Evolutionary conservation across 176 grass and related monocot species (phyloP).

Genomic region (Neostapfia colusana): DNA sequence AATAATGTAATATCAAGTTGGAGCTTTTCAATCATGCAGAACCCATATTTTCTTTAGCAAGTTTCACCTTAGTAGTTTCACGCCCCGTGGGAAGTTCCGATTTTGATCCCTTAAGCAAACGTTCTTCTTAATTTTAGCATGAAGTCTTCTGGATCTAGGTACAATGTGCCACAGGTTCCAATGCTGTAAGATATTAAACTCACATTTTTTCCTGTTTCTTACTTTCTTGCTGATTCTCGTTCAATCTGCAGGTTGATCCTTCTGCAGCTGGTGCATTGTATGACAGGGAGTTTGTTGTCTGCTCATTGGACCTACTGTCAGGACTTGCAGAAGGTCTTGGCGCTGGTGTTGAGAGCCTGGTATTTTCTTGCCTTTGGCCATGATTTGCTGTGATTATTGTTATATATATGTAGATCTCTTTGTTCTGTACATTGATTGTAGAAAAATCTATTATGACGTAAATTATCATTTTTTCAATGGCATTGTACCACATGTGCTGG

Average conservation of each 20-base stretch:
- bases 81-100: background rate
- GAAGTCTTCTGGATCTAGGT: conserved; percentile 15
- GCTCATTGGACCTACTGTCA: conserved; percentile 85
- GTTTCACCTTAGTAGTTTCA: background rate
- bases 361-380: conserved; percentile 44
- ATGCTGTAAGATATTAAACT: background rate
- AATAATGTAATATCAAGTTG: too few species aligned
- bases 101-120: background rate
- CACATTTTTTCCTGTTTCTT: background rate
- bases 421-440: background rate
- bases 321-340: conserved; percentile 87
- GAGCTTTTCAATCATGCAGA: background rate
- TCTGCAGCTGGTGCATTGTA: conserved; percentile 65
- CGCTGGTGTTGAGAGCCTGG: conserved; percentile 76
- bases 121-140: background rate
- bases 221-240: conserved; percentile 12
- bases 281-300: conserved; percentile 95
- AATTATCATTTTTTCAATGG: background rate
- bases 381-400: conserved; percentile 22
- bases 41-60: background rate
- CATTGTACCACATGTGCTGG: background rate
- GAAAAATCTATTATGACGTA: too few species aligned
- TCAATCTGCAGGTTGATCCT: conserved; percentile 76
- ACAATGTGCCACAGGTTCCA: conserved; percentile 6
- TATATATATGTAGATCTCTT: background rate